Percentiles rank a stretch among this genome's conserved stretches.
These are phyloP conservation scores for Kernera saxatilis DNA, from an alignment of 345 rosid genomes.

Conservation along the genomic window DNA sequence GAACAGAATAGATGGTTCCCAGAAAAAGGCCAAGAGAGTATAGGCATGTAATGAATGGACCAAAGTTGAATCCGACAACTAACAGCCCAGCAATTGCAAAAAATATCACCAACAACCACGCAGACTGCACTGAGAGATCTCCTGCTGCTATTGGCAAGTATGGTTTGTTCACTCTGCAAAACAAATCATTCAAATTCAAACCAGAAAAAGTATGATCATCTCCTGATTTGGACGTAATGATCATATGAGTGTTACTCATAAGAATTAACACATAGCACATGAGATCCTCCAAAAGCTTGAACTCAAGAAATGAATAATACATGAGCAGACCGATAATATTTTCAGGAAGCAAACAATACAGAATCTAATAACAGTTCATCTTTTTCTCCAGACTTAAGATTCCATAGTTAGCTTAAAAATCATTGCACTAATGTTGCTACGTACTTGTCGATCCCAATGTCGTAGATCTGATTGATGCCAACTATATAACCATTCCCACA, in stretches of 20 bases:
- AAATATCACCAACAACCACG: slow-evolving; percentile 80
- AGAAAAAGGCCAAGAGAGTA: slow-evolving; percentile 81
- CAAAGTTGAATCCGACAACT: slow-evolving; percentile 74
- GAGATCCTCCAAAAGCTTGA: neutral
- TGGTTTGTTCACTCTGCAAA: slow-evolving; percentile 95
- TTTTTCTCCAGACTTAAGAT: neutral
- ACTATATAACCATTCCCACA: slow-evolving; percentile 97
- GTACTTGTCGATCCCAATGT: slow-evolving; percentile 93
- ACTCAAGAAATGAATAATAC: neutral
- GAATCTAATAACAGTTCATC: neutral
- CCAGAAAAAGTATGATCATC: neutral
- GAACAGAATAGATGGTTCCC: slow-evolving; percentile 96
- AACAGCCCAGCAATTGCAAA: slow-evolving; percentile 69
- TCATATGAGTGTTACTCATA: neutral
- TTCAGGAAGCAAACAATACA: neutral
- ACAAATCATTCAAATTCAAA: neutral
- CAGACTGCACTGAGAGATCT: slow-evolving; percentile 85
- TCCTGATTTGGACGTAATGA: neutral
- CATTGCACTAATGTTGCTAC: slow-evolving; percentile 18
- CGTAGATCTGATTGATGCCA: slow-evolving; percentile 98
- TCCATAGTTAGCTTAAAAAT: neutral
- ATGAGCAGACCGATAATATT: neutral
- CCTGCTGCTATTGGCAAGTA: slow-evolving; percentile 98
- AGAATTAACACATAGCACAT: neutral
- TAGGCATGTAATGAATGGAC: slow-evolving; percentile 74